Conservation (phyloP, 163 green algal genomes). For the Scenedesmus sp. region DNA sequence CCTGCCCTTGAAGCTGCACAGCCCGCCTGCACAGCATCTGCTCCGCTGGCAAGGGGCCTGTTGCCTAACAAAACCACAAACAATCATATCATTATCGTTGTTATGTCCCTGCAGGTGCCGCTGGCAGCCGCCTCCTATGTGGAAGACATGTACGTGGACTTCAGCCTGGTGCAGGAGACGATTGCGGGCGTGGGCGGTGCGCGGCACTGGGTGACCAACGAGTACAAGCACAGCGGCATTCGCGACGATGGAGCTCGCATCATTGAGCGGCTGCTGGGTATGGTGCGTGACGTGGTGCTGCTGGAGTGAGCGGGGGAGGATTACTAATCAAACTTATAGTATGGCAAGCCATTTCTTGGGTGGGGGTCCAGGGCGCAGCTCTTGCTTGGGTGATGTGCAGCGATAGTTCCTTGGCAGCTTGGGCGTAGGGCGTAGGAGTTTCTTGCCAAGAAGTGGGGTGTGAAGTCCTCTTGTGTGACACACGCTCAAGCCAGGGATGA, state of each 20-base stretch:
- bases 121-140: slow-evolving; percentile 85
- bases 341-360: neutral
- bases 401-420: no score
- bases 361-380: no score
- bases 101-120: slow-evolving; percentile 64
- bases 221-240: slow-evolving; percentile 89
- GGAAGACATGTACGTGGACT: slow-evolving; percentile 97
- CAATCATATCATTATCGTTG: neutral
- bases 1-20: no score
- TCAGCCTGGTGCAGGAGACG: slow-evolving; percentile 83
- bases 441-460: no score
- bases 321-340: neutral
- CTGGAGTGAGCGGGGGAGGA: slow-evolving; percentile 43
- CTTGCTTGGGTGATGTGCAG: no score
- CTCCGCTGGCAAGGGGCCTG: no score
- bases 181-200: slow-evolving; percentile 66
- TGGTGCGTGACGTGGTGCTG: slow-evolving; percentile 74
- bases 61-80: neutral
- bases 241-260: slow-evolving; percentile 86
- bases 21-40: no score
- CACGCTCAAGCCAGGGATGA: no score
- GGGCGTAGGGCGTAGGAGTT: no score
- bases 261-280: slow-evolving; percentile 86
- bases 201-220: slow-evolving; percentile 89
- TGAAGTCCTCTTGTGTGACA: no score